phyloP scores from a whole-genome alignment of 2,329 filamentous ascomycete genomes.

The Epichloe uncinata region DNA sequence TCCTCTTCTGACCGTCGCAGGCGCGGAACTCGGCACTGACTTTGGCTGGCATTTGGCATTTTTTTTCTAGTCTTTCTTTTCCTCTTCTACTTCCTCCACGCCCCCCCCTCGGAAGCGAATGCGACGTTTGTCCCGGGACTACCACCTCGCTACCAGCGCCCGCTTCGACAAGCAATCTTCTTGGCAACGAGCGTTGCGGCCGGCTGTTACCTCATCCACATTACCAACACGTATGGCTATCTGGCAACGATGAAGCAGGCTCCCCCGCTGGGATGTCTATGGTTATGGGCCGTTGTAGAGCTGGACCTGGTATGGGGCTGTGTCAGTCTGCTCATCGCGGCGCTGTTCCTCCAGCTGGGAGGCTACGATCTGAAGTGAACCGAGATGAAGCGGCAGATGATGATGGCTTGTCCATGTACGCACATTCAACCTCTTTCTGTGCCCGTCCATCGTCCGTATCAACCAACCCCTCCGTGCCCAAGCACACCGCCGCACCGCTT shows the following conservation, averaged over 20 bases:
- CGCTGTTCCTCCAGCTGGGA: conserved; percentile 31
- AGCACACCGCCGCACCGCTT: too few relatives aligned
- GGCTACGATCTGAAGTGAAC: conserved; percentile 31
- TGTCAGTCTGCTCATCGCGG: conserved; percentile 33
- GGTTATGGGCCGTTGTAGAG: conserved; percentile 89
- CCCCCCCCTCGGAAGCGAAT: conserved; percentile 30
- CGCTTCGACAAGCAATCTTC: conserved; percentile 49
- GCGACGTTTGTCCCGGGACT: conserved; percentile 37
- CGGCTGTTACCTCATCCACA: conserved; percentile 69
- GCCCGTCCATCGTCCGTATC: too few relatives aligned
- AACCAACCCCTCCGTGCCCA: too few relatives aligned
- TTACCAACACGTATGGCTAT: conserved; percentile 70
- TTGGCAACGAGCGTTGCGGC: conserved; percentile 43
- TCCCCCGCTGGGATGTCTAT: conserved; percentile 77
- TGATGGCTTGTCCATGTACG: too few relatives aligned
- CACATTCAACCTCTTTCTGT: too few relatives aligned
- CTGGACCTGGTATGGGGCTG: conserved; percentile 57
- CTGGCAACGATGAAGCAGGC: conserved; percentile 84
- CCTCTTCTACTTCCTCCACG: conserved; percentile 43
- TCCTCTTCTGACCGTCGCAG: too few relatives aligned
- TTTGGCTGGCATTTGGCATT: too few relatives aligned
- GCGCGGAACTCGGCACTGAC: too few relatives aligned
- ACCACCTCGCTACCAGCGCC: conserved; percentile 29
- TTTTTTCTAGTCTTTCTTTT: conserved; percentile 35
- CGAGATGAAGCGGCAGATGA: neutral